Conservation (phyloP, 495 filamentous ascomycete species). For the Trichoderma asperelloides region DNA sequence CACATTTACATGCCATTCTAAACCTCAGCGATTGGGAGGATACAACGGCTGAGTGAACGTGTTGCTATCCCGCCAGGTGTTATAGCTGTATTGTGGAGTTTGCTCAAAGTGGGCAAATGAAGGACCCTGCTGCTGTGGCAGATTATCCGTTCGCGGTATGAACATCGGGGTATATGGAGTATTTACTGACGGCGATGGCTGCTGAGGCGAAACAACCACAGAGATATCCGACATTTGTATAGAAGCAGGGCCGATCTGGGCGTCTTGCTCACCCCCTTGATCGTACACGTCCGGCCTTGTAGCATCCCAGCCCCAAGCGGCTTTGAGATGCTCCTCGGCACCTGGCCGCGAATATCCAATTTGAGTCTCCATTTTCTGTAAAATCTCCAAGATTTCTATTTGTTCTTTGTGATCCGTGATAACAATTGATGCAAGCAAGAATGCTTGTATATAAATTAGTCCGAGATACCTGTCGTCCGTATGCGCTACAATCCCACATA, state of each 20-base stretch:
- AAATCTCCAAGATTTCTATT: slow-evolving; percentile 70
- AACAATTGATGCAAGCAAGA: slow-evolving; percentile 71
- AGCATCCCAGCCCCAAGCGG: slow-evolving; percentile 66
- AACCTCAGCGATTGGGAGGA: slow-evolving; percentile 20
- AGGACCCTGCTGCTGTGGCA: neutral
- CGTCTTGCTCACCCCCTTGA: neutral
- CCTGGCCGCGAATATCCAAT: slow-evolving; percentile 63
- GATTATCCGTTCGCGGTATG: neutral
- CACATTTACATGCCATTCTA: no score
- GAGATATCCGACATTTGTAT: neutral
- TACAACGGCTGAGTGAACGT: neutral
- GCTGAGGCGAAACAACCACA: neutral
- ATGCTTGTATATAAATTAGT: slow-evolving; percentile 64
- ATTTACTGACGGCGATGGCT: neutral
- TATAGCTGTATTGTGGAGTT: neutral
- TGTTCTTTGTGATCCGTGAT: slow-evolving; percentile 63
- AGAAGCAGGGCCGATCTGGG: neutral
- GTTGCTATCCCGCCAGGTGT: no score
- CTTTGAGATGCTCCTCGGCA: slow-evolving; percentile 57
- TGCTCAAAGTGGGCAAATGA: neutral
- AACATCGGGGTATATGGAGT: neutral
- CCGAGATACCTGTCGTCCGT: slow-evolving; percentile 72
- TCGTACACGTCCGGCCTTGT: neutral
- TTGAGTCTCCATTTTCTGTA: slow-evolving; percentile 64
- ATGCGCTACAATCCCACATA: slow-evolving; percentile 83